phyloP scores from a whole-genome alignment of 2,329 filamentous ascomycete species.

The Curvularia hawaiiensis region DNA sequence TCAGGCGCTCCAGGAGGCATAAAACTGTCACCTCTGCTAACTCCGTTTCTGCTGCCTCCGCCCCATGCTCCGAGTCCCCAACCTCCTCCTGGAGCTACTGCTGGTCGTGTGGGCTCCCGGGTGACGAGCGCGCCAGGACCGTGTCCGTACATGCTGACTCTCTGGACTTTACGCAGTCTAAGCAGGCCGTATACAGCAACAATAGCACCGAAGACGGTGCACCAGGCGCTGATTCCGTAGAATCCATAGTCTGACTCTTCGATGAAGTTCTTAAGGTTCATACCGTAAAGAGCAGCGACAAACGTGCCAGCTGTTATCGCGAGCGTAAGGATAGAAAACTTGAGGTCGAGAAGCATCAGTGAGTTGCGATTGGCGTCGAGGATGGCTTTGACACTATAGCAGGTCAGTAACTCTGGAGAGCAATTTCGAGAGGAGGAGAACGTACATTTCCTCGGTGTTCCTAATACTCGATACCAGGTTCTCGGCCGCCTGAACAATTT shows the following conservation, averaged over 20 bases:
- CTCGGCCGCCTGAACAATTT: constrained; percentile 93
- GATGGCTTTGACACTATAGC: constrained; percentile 83
- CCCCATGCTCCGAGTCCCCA: constrained; percentile 41
- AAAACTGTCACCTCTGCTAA: constrained; percentile 21
- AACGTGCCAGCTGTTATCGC: constrained; percentile 95
- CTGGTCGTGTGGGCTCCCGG: constrained; percentile 15
- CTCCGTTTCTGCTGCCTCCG: constrained; percentile 33
- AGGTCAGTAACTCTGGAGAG: constrained; percentile 23
- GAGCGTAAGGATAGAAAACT: constrained; percentile 93
- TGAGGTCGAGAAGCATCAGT: constrained; percentile 95
- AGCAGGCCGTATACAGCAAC: constrained; percentile 84
- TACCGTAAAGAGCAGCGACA: constrained; percentile 97
- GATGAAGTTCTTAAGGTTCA: constrained; percentile 99
- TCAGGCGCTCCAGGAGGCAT: constrained; percentile 24
- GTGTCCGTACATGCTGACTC: constrained; percentile 80
- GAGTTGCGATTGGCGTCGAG: constrained; percentile 97
- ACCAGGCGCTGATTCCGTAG: constrained; percentile 71
- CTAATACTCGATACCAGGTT: constrained; percentile 93
- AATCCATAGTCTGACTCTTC: constrained; percentile 93
- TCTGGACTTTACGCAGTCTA: constrained; percentile 83
- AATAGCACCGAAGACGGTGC: constrained; percentile 72
- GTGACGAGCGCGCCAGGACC: constrained; percentile 27
- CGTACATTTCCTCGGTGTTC: constrained; percentile 98
- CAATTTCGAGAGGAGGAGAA: constrained; percentile 13
- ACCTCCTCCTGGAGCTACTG: constrained; percentile 10